These are phyloP conservation scores for Boechera retrofracta DNA, from an alignment of 345 rosid species.

Conservation along the genomic window DNA sequence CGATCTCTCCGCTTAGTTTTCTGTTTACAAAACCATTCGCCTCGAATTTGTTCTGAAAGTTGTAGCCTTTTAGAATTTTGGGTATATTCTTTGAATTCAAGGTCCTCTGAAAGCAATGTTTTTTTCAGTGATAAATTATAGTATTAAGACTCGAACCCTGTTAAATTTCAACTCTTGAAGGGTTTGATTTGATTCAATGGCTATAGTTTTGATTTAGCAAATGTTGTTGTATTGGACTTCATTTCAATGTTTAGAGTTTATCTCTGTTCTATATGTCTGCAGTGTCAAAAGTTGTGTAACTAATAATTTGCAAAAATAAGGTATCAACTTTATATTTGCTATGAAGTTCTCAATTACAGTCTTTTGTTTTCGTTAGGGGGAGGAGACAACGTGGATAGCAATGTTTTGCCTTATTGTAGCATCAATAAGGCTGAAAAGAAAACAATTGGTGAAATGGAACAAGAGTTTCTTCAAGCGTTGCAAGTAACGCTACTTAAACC, in stretches of 20 bases:
- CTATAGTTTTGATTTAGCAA: background rate
- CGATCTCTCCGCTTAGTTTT: background rate
- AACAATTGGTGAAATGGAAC: slow-evolving; percentile 83
- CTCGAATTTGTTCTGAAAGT: background rate
- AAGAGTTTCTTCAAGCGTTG: slow-evolving; percentile 92
- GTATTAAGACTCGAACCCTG: background rate
- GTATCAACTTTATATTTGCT: background rate
- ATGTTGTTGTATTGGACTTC: slow-evolving; percentile 3
- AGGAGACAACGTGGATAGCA: slow-evolving; percentile 65
- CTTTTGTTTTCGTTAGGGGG: slow-evolving; percentile 44
- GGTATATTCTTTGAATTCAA: too few species aligned
- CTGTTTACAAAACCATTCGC: background rate
- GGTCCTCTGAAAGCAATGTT: background rate
- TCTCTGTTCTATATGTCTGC: background rate
- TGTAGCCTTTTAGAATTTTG: slow-evolving; percentile 6
- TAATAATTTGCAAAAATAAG: background rate
- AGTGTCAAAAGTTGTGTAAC: background rate
- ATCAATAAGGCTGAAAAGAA: slow-evolving; percentile 64
- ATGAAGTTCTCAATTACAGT: background rate
- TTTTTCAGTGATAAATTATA: background rate
- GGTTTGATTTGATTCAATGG: slow-evolving; percentile 3
- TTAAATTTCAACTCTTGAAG: background rate
- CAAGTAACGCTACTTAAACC: slow-evolving; percentile 57
- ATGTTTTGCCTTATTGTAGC: slow-evolving; percentile 80
- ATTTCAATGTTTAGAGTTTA: background rate